Base-by-base conservation (phyloP, 2,329 filamentous ascomycete genomes). In the Exophiala dermatitidis region DNA sequence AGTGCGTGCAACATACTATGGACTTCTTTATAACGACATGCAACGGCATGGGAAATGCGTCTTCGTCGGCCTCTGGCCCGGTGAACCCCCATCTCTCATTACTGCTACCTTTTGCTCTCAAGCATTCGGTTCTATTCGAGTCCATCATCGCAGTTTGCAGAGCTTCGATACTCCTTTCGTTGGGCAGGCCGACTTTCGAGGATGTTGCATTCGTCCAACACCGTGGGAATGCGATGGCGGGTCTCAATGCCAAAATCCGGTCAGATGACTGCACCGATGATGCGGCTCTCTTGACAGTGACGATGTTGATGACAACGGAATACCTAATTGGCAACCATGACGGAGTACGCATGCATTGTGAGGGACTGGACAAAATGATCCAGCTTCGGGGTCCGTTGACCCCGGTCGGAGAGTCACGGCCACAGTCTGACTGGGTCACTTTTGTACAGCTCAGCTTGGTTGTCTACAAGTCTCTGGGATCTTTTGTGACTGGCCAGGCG, bases 221-320 rank as follows among this genome's bases (percentile, higher is more conserved):
- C 41, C 60, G 60, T 5, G 59, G 56, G 30, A 54, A 55, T 33
- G 57, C 59, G 3, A 58, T 62, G 19, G 48, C 58, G 0, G 49
- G 47, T 7, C 56, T 62, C 26, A 60, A 56, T 26, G 33, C 33
- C 30, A 56, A 51, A 33, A 47, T 62, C 10, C 41, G 46, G 10
- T 51, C 53, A 5, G 49, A 44, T 3, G 30, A 50, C 4, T 48
- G 53, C 26, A 54, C 50, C 9, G 57, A 59, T 33, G 51, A 58
- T 43, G 55, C 48, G 6, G 51, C 59, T 12, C 33, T 62, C 8
- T 48, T 62, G 36, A 60, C 53, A 9, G 57, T 56, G 9, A 50
- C 55, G 8, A 61, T 61, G 60, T 50, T 62, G 3, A 53, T 61
- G 51, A 62, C 60, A 1, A 51, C 60, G 9, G 60, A 61, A 28